A percentile compares a stretch with the other conserved stretches of the same genome.
These are phyloP conservation scores for Clarireedia hainanense DNA, from an alignment of 2,329 filamentous ascomycete genomes.

Conservation along the genomic window DNA sequence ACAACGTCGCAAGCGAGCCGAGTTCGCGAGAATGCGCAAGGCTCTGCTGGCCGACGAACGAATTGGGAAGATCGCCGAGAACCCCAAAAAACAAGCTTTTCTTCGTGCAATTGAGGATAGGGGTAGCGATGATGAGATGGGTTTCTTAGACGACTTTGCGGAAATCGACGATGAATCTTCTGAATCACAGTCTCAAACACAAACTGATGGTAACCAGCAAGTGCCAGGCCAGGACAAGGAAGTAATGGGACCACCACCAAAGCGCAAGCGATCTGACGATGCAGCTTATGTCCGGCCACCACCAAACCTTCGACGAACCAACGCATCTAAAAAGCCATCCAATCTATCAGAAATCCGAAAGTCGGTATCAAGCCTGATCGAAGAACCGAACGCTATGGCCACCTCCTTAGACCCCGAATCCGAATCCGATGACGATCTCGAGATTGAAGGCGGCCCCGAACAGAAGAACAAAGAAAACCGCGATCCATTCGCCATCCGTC, in stretches of 20 bases:
- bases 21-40: constrained; percentile 88
- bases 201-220: constrained; percentile 25
- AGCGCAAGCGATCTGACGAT: constrained; percentile 34
- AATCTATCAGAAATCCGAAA: constrained; percentile 75
- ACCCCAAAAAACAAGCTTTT: constrained; percentile 85
- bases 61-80: constrained; percentile 81
- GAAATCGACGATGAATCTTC: constrained; percentile 32
- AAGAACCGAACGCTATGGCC: constrained; percentile 48
- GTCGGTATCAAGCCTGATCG: constrained; percentile 75
- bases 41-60: constrained; percentile 83
- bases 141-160: constrained; percentile 55
- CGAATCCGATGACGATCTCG: constrained; percentile 45
- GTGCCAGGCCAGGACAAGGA: constrained; percentile 43
- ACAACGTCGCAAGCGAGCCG: constrained; percentile 72
- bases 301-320: constrained; percentile 55
- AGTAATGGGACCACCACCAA: constrained; percentile 27
- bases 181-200: constrained; percentile 34
- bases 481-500: constrained; percentile 28
- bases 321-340: constrained; percentile 56
- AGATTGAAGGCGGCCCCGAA: constrained; percentile 43
- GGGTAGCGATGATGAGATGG: constrained; percentile 66
- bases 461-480: constrained; percentile 27
- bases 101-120: constrained; percentile 81
- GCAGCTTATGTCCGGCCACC: constrained; percentile 42
- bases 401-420: constrained; percentile 44